Evolutionary conservation across 257 asterid genomes (phyloP).

Genomic region (Galeopsis tetrahit): DNA sequence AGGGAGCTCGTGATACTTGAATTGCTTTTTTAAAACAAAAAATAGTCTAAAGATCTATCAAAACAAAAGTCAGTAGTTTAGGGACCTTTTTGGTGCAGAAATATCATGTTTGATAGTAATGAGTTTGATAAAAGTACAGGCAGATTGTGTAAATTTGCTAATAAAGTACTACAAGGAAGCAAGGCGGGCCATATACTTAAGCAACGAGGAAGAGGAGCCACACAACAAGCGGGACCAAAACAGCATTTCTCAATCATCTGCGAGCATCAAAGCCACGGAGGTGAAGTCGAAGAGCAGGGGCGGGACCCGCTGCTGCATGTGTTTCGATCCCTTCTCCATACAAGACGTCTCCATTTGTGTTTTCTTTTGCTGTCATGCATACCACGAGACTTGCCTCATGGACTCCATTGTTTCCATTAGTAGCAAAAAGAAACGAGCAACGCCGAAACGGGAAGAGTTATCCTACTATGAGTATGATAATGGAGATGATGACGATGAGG

Average conservation of each 20-base stretch:
- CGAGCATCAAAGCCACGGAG: constrained; percentile 58
- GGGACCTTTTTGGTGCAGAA: too few species aligned
- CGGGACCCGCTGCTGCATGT: constrained; percentile 91
- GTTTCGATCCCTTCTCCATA: constrained; percentile 87
- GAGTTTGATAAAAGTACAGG: constrained; percentile 47
- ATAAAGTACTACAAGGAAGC: constrained; percentile 94
- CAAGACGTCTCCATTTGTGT: constrained; percentile 64
- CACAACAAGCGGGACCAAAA: constrained; percentile 57
- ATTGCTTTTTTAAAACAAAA: too few species aligned
- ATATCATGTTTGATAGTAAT: background rate
- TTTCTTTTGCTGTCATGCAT: constrained; percentile 97
- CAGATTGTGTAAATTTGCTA: constrained; percentile 88
- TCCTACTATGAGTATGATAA: constrained; percentile 58
- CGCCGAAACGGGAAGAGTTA: constrained; percentile 41
- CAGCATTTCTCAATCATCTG: constrained; percentile 41
- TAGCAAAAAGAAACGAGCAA: constrained; percentile 54
- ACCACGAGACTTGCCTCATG: constrained; percentile 79
- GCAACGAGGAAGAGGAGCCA: constrained; percentile 73
- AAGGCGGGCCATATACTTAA: constrained; percentile 72
- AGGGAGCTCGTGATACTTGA: too few species aligned
- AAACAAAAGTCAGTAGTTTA: too few species aligned
- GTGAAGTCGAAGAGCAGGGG: constrained; percentile 84
- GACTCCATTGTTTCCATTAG: constrained; percentile 68
- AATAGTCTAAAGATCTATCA: too few species aligned
- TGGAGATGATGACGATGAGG: constrained; percentile 51